Percentiles rank a stretch among this genome's conserved stretches.
Evolutionary conservation across 2,329 filamentous ascomycete species (phyloP).

Genomic region (Botrytis paeoniae): DNA sequence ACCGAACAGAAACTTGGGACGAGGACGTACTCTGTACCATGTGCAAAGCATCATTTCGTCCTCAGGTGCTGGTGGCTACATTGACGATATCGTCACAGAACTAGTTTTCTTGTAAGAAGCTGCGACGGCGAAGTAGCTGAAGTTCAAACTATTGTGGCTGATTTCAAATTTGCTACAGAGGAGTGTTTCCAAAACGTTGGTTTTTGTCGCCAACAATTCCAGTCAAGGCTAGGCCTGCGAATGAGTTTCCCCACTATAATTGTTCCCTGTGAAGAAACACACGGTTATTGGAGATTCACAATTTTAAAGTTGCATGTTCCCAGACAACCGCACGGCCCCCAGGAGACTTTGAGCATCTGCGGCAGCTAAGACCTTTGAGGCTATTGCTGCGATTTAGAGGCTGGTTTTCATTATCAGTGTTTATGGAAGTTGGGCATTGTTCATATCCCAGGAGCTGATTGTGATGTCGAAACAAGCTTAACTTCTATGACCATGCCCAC

Average conservation of each 20-base stretch:
- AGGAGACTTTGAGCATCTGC: constrained; percentile 1
- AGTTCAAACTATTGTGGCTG: constrained; percentile 6
- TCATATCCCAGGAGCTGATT: background rate
- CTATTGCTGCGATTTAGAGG: constrained; percentile 3
- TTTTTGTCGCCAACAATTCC: constrained; percentile 1
- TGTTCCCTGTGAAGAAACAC: background rate
- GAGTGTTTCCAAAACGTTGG: constrained; percentile 10
- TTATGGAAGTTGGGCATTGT: background rate
- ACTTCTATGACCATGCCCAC: background rate
- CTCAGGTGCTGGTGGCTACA: background rate
- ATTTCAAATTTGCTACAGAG: constrained; percentile 7
- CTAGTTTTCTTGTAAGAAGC: background rate
- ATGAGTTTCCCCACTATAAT: background rate
- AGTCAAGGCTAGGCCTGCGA: constrained; percentile 1
- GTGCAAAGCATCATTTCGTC: background rate
- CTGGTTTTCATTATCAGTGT: background rate
- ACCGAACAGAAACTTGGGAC: background rate
- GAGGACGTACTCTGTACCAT: background rate
- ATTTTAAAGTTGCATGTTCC: constrained; percentile 6
- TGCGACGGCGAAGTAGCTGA: background rate
- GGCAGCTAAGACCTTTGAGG: background rate
- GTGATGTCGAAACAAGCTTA: constrained; percentile 18
- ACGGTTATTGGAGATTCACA: background rate
- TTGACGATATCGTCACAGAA: constrained; percentile 9
- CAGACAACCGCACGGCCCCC: constrained; percentile 10